phyloP scores from a whole-genome alignment of 257 asterid species.

The Marsdenia floribunda region DNA sequence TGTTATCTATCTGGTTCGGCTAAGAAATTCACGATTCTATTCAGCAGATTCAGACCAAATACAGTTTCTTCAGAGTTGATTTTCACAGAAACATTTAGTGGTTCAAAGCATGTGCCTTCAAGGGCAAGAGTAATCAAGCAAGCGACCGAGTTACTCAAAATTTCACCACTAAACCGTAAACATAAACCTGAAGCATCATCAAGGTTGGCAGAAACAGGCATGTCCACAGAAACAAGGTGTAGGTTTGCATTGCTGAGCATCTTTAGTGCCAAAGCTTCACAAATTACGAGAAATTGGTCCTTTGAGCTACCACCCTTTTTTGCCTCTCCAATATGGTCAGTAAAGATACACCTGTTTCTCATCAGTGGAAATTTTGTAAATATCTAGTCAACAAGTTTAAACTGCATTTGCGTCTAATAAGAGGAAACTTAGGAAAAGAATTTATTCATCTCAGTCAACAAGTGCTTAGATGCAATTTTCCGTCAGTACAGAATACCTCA shows the following conservation, averaged over 20 bases:
- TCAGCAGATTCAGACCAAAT: constrained; percentile 82
- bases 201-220: constrained; percentile 83
- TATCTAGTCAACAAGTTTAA: background rate
- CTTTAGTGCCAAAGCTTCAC: constrained; percentile 75
- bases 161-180: constrained; percentile 82
- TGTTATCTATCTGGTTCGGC: constrained; percentile 39
- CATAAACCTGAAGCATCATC: constrained; percentile 76
- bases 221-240: constrained; percentile 73
- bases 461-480: background rate
- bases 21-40: constrained; percentile 74
- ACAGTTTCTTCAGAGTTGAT: constrained; percentile 93
- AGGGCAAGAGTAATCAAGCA: constrained; percentile 70
- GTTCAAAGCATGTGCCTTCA: constrained; percentile 72
- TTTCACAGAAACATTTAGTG: constrained; percentile 62
- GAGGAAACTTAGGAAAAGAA: background rate
- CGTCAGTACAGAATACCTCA: background rate
- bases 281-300: constrained; percentile 66
- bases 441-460: background rate
- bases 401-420: no score
- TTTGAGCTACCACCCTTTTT: constrained; percentile 42
- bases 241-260: constrained; percentile 82
- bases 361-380: constrained; percentile 1
- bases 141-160: constrained; percentile 62
- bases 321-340: constrained; percentile 58
- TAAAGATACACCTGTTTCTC: constrained; percentile 62